Percentiles rank a stretch among this genome's conserved stretches.
phyloP scores from a whole-genome alignment of 73 alveolate species.

The Paramecium biaurelia region DNA sequence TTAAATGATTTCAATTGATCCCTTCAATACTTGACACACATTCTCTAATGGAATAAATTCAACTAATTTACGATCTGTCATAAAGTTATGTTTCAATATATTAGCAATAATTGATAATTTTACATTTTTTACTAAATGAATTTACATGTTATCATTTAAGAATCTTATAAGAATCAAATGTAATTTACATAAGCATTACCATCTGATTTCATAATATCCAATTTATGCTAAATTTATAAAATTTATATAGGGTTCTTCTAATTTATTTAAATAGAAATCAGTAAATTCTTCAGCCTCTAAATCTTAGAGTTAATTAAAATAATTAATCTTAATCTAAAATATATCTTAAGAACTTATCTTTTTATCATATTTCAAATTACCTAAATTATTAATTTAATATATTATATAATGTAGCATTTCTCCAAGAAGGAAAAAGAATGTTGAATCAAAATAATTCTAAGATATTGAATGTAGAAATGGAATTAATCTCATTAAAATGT shows the following conservation, averaged over 20 bases:
- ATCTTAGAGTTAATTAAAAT: conserved; percentile 3
- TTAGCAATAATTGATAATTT: conserved; percentile 60
- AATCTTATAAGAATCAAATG: conserved; percentile 43
- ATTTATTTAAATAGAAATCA: conserved; percentile 6
- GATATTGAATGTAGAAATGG: conserved; percentile 59
- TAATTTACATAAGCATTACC: conserved; percentile 51
- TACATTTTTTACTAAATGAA: conserved; percentile 51
- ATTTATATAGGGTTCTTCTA: background rate
- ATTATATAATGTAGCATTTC: conserved; percentile 55
- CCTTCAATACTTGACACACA: conserved; percentile 46
- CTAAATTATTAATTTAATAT: conserved; percentile 57
- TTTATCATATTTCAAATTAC: conserved; percentile 40
- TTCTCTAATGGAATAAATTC: conserved; percentile 63
- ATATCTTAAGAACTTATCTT: conserved; percentile 58
- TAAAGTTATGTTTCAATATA: conserved; percentile 42
- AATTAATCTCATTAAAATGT: conserved; percentile 41
- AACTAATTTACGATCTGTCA: conserved; percentile 40
- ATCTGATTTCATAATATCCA: conserved; percentile 55
- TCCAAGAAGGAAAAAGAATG: conserved; percentile 55
- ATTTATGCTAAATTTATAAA: conserved; percentile 42
- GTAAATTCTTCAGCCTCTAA: conserved; percentile 55
- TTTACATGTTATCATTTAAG: conserved; percentile 59
- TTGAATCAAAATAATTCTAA: conserved; percentile 57
- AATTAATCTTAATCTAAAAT: conserved; percentile 48
- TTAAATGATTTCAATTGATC: conserved; percentile 53